These are phyloP conservation scores for Colletotrichum filicis DNA, from an alignment of 2,329 filamentous ascomycete genomes.

Conservation along the genomic window DNA sequence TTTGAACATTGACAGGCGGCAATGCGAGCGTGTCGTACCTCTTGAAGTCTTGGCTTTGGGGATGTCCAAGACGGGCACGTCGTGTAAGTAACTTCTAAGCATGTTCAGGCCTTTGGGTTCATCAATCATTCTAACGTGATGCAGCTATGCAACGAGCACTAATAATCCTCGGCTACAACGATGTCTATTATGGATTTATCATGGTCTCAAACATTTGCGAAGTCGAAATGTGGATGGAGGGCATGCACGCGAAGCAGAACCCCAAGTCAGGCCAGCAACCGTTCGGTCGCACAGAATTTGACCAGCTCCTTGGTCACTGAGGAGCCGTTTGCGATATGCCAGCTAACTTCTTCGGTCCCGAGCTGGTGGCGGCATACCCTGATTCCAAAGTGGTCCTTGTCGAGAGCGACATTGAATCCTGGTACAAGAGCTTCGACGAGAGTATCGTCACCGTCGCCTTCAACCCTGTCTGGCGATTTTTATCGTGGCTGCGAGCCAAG, in stretches of 20 bases:
- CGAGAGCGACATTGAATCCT: slow-evolving; percentile 43
- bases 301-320: slow-evolving; percentile 43
- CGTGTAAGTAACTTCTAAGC: no score
- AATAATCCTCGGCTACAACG: no score
- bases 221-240: no score
- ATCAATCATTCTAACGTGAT: no score
- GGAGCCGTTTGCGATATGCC: slow-evolving; percentile 42
- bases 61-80: not conserved
- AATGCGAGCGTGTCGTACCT: not conserved
- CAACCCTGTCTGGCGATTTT: slow-evolving; percentile 37
- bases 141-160: no score
- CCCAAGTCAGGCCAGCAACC: no score
- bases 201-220: no score
- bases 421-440: slow-evolving; percentile 37
- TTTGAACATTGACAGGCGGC: not conserved
- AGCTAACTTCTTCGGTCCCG: slow-evolving; percentile 31
- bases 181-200: no score
- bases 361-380: slow-evolving; percentile 45
- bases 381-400: slow-evolving; percentile 47
- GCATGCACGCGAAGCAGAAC: no score
- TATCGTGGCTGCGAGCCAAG: slow-evolving; percentile 37
- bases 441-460: slow-evolving; percentile 41
- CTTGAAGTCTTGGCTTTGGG: not conserved
- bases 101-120: no score
- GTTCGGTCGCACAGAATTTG: slow-evolving; percentile 43